Base-by-base conservation (phyloP, 768 basidiomycete species). In the Heimioporus sp. region DNA sequence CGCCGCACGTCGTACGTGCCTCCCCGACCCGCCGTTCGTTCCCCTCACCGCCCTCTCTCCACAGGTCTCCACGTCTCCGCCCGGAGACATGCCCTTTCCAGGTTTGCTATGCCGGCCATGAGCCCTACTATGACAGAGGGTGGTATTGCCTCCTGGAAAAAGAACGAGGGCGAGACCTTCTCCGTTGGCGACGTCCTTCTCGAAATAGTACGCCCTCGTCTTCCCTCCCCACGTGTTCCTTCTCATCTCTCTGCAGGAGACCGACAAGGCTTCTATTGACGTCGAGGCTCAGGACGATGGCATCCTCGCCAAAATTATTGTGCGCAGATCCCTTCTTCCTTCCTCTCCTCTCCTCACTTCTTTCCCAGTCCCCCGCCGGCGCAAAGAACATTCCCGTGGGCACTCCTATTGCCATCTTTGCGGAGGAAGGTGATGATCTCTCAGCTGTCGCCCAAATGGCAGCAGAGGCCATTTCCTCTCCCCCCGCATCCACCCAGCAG, bases 91-190 rank as follows among this genome's bases (percentile, higher is more conserved):
- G 94, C 87, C 36, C 80, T 98, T 60, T 76, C 89, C 54, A 91
- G 85, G 68, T 95, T 98, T 75, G 77, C 85, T 57, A 95, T 97
- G 92, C 95, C 94, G 52, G 94, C 97, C 61, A 99, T 98, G 96
- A 96, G 92, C 56, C 97, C 97, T 31, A 99, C 97, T 52, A 99
- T 99, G 97, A 94, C 94, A 4, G 97, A 98, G 77, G 97, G 97
- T 56, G 97, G 96, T 57, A 97, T 99, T 69, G 90, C 96, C 42
- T 80, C 81, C 31, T 99, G 97, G 95, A 98, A 98, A 80, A 89
- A 90, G 76, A 87, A 87, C 72, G 96, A 98, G 70, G 97, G 97
- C 50, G 95, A 98, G 61, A 46, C 85, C 2, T 99, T 96, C 67
- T 58, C 84, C 16, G 82, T 86, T 8, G 96, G 97, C 21, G 97